Evolutionary conservation across 192 early-diverging fungal species (phyloP).

Genomic region (Backusella westeae): DNA sequence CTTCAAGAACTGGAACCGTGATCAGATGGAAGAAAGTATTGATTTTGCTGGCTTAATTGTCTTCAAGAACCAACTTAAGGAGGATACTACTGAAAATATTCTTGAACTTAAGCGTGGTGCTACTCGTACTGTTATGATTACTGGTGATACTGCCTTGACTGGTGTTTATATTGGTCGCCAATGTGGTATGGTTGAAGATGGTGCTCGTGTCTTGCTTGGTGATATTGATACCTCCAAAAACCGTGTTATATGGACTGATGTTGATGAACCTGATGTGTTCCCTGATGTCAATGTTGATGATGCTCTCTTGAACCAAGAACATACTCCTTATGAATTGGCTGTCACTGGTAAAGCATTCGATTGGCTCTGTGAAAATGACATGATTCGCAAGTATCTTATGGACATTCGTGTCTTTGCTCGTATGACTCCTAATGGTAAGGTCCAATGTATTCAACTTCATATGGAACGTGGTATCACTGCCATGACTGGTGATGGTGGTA

Average conservation of each 20-base stretch:
- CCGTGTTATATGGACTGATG: constrained; percentile 55
- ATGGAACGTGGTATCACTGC: constrained; percentile 74
- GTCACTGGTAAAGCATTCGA: constrained; percentile 71
- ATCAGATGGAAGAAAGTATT: constrained; percentile 59
- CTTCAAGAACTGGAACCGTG: constrained; percentile 42
- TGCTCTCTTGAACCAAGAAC: constrained; percentile 22
- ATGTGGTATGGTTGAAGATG: constrained; percentile 47
- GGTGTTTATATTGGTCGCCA: constrained; percentile 68
- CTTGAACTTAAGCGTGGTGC: constrained; percentile 65
- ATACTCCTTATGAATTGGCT: constrained; percentile 60
- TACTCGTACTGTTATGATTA: constrained; percentile 80
- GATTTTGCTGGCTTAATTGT: constrained; percentile 63
- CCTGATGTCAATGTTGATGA: constrained; percentile 36
- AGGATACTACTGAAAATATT: constrained; percentile 66
- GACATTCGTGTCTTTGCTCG: constrained; percentile 76
- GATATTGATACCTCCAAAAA: constrained; percentile 45
- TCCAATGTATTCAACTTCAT: constrained; percentile 70
- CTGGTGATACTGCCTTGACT: constrained; percentile 79
- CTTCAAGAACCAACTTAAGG: constrained; percentile 78
- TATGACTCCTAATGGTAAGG: constrained; percentile 78
- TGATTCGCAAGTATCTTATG: constrained; percentile 54
- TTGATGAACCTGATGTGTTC: constrained; percentile 49
- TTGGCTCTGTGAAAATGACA: constrained; percentile 39
- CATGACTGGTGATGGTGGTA: constrained; percentile 88
- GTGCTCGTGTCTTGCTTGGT: constrained; percentile 44